These are phyloP conservation scores for Noccaea caerulescens DNA, from an alignment of 345 rosid species.

Conservation along the genomic window DNA sequence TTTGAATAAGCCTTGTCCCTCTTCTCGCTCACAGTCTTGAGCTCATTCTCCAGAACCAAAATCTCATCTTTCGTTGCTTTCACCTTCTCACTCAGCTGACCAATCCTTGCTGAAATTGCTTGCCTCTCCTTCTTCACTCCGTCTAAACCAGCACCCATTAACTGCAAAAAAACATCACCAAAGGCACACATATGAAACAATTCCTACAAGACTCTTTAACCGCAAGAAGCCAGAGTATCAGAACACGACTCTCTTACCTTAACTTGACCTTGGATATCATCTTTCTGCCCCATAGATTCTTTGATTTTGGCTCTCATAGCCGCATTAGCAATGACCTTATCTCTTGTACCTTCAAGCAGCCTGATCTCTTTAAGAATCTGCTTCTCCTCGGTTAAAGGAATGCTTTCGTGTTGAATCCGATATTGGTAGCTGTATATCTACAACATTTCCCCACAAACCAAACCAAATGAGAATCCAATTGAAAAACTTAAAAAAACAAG, in stretches of 20 bases:
- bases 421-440: conserved; percentile 83
- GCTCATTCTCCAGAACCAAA: conserved; percentile 58
- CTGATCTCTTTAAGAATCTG: conserved; percentile 86
- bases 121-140: conserved; percentile 91
- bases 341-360: conserved; percentile 93
- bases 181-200: neutral
- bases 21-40: conserved; percentile 54
- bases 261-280: conserved; percentile 87
- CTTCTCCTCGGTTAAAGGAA: conserved; percentile 88
- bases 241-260: conserved; percentile 61
- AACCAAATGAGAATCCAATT: conserved; percentile 22
- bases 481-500: neutral
- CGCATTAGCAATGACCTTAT: conserved; percentile 81
- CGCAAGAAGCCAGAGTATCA: conserved; percentile 38
- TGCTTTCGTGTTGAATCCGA: conserved; percentile 93
- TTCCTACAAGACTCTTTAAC: neutral
- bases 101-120: conserved; percentile 63
- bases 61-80: conserved; percentile 64
- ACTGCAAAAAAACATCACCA: conserved; percentile 50
- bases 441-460: conserved; percentile 33
- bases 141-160: conserved; percentile 82
- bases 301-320: conserved; percentile 81
- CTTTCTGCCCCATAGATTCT: conserved; percentile 88
- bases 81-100: conserved; percentile 57
- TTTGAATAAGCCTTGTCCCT: conserved; percentile 62